These are phyloP conservation scores for Epichloe typhina DNA, from an alignment of 2,329 filamentous ascomycete species.

Conservation along the genomic window DNA sequence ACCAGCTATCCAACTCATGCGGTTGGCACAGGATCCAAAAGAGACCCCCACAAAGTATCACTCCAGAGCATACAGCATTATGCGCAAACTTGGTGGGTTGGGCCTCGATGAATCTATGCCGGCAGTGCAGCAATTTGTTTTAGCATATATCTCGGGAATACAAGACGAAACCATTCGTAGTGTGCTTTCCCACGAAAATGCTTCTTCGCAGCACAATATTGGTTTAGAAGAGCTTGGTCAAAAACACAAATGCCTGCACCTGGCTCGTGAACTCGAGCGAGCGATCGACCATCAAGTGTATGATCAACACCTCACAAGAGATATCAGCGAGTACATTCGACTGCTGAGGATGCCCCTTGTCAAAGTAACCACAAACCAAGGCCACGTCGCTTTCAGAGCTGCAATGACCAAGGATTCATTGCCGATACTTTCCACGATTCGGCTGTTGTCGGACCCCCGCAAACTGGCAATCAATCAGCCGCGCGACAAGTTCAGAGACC, in stretches of 20 bases:
- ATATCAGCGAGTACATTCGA: slow-evolving; percentile 35
- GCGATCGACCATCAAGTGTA: slow-evolving; percentile 38
- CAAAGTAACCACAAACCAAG: slow-evolving; percentile 5
- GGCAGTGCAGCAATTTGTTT: slow-evolving; percentile 15
- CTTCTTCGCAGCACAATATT: slow-evolving; percentile 7
- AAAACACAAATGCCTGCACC: slow-evolving; percentile 41
- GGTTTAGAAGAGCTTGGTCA: slow-evolving; percentile 29
- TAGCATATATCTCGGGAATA: slow-evolving; percentile 41
- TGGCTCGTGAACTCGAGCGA: slow-evolving; percentile 41
- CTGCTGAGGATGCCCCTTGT: slow-evolving; percentile 30
- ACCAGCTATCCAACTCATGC: slow-evolving; percentile 37
- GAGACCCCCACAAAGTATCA: slow-evolving; percentile 39
- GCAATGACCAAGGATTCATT: slow-evolving; percentile 21
- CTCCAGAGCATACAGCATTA: slow-evolving; percentile 22
- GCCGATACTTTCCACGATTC: slow-evolving; percentile 28
- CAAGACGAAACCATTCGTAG: slow-evolving; percentile 30
- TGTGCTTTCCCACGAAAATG: slow-evolving; percentile 18
- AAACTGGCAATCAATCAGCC: slow-evolving; percentile 36
- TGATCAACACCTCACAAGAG: slow-evolving; percentile 17
- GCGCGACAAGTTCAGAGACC: slow-evolving; percentile 40
- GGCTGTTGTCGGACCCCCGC: slow-evolving; percentile 33
- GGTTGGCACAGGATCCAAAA: slow-evolving; percentile 38
- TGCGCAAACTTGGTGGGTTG: slow-evolving; percentile 23
- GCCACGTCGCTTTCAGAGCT: slow-evolving; percentile 17
- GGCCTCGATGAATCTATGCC: slow-evolving; percentile 13